These are phyloP conservation scores for Hypoxylon fragiforme DNA, from an alignment of 495 filamentous ascomycete genomes.

Conservation along the genomic window DNA sequence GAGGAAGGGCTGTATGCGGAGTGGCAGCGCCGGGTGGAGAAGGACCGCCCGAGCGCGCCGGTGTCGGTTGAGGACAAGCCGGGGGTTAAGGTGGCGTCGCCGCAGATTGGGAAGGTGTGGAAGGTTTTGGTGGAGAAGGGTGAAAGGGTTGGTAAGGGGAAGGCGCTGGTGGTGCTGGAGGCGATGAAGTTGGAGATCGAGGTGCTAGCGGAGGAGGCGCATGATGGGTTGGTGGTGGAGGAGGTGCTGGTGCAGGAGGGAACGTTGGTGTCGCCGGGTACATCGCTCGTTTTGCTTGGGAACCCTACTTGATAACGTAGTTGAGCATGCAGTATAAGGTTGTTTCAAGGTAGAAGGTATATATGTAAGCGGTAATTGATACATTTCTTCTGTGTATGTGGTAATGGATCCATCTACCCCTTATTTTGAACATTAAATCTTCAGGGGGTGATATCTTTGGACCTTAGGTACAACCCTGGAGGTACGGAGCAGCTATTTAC, in stretches of 20 bases:
- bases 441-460: no score
- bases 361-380: no score
- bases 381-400: no score
- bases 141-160: slow-evolving; percentile 39
- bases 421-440: no score
- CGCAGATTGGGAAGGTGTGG: slow-evolving; percentile 57
- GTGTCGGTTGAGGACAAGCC: background rate
- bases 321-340: background rate
- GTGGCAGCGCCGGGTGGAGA: slow-evolving; percentile 49
- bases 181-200: slow-evolving; percentile 62
- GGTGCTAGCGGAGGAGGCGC: slow-evolving; percentile 13
- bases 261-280: slow-evolving; percentile 16
- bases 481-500: no score
- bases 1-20: slow-evolving; percentile 42
- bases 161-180: slow-evolving; percentile 51
- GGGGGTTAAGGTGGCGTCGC: slow-evolving; percentile 47
- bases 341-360: no score
- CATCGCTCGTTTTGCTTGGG: slow-evolving; percentile 34
- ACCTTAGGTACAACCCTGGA: no score
- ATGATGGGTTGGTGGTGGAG: slow-evolving; percentile 15
- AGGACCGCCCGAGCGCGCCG: slow-evolving; percentile 34
- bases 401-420: no score
- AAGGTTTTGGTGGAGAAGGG: slow-evolving; percentile 55
- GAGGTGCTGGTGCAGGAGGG: slow-evolving; percentile 21
- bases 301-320: slow-evolving; percentile 37